Evolutionary conservation across 768 basidiomycete species (phyloP), one percentile per base, ranked within the genome.

Genomic region (Gymnopilus junonius): DNA sequence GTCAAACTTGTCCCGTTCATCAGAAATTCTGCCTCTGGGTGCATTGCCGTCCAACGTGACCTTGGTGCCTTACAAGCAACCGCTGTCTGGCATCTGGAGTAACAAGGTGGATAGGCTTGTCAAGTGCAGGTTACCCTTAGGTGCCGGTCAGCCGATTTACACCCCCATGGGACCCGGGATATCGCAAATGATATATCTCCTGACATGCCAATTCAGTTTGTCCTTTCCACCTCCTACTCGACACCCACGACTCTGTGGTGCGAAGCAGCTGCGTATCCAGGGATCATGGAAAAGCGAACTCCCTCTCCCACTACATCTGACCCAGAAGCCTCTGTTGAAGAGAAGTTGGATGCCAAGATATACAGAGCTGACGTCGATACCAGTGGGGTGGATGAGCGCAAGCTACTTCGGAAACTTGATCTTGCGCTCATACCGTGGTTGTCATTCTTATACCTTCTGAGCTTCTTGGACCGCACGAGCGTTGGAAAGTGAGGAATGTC

Each of bases 361-460:
- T 83, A 79, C 66, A 82, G 82, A 66, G 73, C 83, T n/a, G 76
- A 84, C 48, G 69, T 88, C 61, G 89, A 90, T 71, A 75, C 82
- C 27, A 87, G 85, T 62, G 80, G 76, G 10, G 76, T 93, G 51
- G 85, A 93, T 70, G 91, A 92, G 73, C 83, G 83, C 59, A 87
- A 85, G 71, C 72, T 93, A 63, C 70, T 93, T 64, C 79, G 90
- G 68, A 93, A 91, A 75, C 82, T 92, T 50, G 90, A 90, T 73
- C 66, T 80, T 61, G 82, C 82, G n/a, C 80, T 90, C 64, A 80
- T 90, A 37, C 86, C 88, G 10, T 91, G 89, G 90, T 70, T 90
- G 40, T 87, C 90, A 4, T 82, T 95, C 57, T 74, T 94, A 67
- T 93, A 93, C 74, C 78, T 93, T 37, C 78, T 94, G 39, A 88